phyloP scores from a whole-genome alignment of 345 rosid genomes.

The Aquilaria malaccensis region DNA sequence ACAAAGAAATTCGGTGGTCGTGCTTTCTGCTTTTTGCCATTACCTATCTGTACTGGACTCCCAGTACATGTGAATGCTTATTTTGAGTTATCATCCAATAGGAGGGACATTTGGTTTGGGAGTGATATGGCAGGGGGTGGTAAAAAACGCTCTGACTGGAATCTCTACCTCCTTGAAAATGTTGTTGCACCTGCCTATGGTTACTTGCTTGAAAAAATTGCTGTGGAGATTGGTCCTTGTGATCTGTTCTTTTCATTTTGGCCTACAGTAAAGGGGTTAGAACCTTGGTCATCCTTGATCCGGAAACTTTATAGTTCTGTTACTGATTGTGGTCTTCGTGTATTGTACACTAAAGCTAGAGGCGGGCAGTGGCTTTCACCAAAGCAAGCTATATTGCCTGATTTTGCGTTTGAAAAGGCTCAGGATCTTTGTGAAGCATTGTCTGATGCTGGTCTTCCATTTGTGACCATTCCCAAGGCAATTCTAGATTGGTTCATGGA shows the following conservation, averaged over 20 bases:
- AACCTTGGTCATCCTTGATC: constrained; percentile 93
- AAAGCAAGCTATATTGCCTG: constrained; percentile 87
- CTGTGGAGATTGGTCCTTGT: constrained; percentile 67
- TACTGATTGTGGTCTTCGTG: constrained; percentile 65
- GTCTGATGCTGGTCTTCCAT: constrained; percentile 83
- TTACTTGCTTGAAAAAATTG: constrained; percentile 83
- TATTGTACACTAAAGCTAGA: constrained; percentile 80
- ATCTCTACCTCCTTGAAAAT: constrained; percentile 72
- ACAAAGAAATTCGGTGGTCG: constrained; percentile 72
- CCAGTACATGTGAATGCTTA: constrained; percentile 91
- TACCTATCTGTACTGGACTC: constrained; percentile 83
- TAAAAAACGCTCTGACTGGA: constrained; percentile 92
- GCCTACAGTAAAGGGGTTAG: constrained; percentile 61
- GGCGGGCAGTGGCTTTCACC: constrained; percentile 93
- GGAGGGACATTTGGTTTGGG: constrained; percentile 99
- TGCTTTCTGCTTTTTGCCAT: constrained; percentile 91
- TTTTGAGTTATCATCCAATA: constrained; percentile 91
- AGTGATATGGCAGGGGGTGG: constrained; percentile 98
- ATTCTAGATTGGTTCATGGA: constrained; percentile 65
- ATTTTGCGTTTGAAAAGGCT: constrained; percentile 57
- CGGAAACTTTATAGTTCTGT: constrained; percentile 57
- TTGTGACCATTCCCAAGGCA: constrained; percentile 50
- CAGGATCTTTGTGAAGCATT: constrained; percentile 70
- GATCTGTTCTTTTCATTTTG: constrained; percentile 79
- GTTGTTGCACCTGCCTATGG: constrained; percentile 89